These are phyloP conservation scores for Guyanaporus albipodus DNA, from an alignment of 768 basidiomycete genomes.

Conservation along the genomic window DNA sequence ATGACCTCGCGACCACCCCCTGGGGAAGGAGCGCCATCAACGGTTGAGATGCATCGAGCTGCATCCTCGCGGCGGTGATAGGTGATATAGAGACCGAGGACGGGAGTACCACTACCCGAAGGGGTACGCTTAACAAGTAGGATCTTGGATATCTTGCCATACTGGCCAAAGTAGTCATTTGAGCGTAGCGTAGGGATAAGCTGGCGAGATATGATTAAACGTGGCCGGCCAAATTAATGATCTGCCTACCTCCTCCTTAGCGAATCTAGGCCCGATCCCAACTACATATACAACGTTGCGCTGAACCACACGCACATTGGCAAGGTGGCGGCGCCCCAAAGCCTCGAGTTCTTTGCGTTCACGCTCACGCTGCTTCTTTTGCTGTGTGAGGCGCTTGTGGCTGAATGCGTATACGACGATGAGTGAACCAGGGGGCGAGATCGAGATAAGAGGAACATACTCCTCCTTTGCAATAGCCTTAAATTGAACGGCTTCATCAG, in stretches of 20 bases:
- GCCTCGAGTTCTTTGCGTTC: conserved; percentile 93
- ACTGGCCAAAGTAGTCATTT: conserved; percentile 96
- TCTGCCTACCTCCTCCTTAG: conserved; percentile 86
- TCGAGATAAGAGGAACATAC: conserved; percentile 47
- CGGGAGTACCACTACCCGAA: conserved; percentile 65
- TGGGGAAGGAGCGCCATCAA: conserved; percentile 91
- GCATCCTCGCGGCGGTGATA: conserved; percentile 95
- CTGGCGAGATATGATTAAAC: conserved; percentile 43
- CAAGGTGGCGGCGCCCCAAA: conserved; percentile 77
- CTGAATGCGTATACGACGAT: conserved; percentile 39
- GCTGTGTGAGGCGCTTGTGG: conserved; percentile 90
- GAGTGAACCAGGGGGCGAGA: conserved; percentile 8
- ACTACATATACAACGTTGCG: conserved; percentile 95
- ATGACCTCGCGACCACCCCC: conserved; percentile 84
- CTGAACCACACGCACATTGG: conserved; percentile 95
- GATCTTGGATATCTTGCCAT: conserved; percentile 96
- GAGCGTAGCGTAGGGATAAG: conserved; percentile 90
- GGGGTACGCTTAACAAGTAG: conserved; percentile 86
- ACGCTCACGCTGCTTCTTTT: conserved; percentile 92
- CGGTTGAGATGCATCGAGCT: conserved; percentile 84
- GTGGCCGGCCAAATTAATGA: background rate
- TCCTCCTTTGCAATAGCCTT: conserved; percentile 94
- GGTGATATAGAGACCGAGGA: conserved; percentile 94
- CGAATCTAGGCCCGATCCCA: conserved; percentile 89
- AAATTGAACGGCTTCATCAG: conserved; percentile 90